Evolutionary conservation across 257 asterid genomes (phyloP).

Genomic region (Verbascum thapsus): DNA sequence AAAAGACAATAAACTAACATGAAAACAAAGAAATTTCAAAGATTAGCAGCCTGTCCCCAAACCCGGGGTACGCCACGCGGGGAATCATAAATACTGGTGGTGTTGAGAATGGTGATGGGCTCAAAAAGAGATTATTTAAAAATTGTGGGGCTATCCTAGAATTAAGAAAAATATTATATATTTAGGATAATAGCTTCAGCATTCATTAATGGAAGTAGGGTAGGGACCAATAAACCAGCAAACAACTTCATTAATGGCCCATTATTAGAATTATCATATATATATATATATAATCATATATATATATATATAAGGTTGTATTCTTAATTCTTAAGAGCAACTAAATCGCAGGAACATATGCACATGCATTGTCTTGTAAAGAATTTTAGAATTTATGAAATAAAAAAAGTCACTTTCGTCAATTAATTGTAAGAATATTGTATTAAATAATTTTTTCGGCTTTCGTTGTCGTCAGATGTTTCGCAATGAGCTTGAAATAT

Average conservation of each 20-base stretch:
- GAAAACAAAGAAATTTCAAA: conserved; percentile 30
- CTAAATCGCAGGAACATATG: conserved; percentile 35
- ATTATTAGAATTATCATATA: conserved; percentile 29
- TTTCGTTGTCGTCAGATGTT: background rate
- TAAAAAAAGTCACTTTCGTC: conserved; percentile 6
- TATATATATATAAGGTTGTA: conserved; percentile 6
- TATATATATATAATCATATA: no score
- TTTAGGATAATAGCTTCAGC: conserved; percentile 19
- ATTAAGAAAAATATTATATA: no score
- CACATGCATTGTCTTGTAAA: conserved; percentile 40
- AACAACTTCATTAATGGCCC: conserved; percentile 37
- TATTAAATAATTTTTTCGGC: no score
- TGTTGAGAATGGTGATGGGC: no score
- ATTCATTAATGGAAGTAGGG: conserved; percentile 43
- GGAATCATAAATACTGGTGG: conserved; percentile 35
- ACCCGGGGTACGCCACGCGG: conserved; percentile 33
- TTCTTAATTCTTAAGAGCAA: conserved; percentile 19
- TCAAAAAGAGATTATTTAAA: conserved; percentile 29
- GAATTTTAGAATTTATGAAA: conserved; percentile 20
- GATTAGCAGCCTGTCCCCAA: conserved; percentile 39
- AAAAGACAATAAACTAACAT: conserved; percentile 34
- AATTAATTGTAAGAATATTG: background rate
- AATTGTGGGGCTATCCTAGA: conserved; percentile 38
- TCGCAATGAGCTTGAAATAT: background rate
- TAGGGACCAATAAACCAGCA: conserved; percentile 48